Evolutionary conservation across 805 yeast species (phyloP), one percentile per base, ranked within the genome.

Genomic region (Ogataea paraovalis): DNA sequence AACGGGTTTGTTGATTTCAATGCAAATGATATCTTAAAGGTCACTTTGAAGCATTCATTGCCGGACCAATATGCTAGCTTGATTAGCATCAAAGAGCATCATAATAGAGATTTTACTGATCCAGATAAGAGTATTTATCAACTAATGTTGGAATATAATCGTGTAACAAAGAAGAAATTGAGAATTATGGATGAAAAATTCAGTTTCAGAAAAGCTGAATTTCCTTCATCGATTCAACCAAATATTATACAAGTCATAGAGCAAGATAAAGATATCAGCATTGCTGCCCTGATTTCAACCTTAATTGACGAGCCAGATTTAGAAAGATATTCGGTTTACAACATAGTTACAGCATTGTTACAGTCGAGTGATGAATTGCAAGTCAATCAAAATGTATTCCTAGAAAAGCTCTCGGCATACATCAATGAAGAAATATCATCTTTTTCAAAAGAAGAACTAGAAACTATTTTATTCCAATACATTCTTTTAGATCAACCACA

Each of bases 71-170:
- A 61, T 34, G 37, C 43, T n/a, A 49, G 54, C 9, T 44, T 50
- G 12, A 34, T 58, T 2, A 54, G 48, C 27, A 25, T 55, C 8
- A 61, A 59, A 38, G 56, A 57, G 36, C 47, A 48, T 16, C 49
- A 48, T 19, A 8, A 36, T 14, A 46, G 55, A 44, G 38, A 43
- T 10, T 42, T 44, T 22, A 12, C 32, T 4, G 43, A 45, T 23
- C 42, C 49, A 3, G 47, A 42, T 34, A 48, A 46, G 39, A 46
- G 48, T 28, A 9, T 50, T 8, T 18, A 52, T 21, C 55, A 56
- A 21, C 20, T 54, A 16, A 44, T 56, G 46, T 27, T 53, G 16
- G 49, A 52, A 6, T 46, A 52, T 33, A 22, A 47, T 5, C 38
- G 27, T 2, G 40, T 44, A 27, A 21, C 38, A 10, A 12, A 43